Evolutionary conservation across 306 rosid species (phyloP), one percentile per base, ranked within the genome.

Genomic region (Trifolium repens): DNA sequence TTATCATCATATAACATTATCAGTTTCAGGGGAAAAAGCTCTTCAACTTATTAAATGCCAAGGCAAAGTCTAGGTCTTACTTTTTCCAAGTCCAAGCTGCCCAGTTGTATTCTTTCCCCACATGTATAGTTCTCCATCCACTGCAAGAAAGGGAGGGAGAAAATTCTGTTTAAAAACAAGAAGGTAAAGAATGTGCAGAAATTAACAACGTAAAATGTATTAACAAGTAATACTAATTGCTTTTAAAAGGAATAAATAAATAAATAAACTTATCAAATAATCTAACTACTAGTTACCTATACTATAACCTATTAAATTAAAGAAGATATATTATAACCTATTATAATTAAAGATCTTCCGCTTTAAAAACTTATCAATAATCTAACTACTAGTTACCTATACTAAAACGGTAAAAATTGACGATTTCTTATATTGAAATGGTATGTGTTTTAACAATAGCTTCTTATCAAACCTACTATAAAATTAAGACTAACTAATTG

Each of bases 31-130:
- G 8, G 9, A 3, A 30, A 61, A 49, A 60, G n/a, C 58, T 17
- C 22, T 79, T 46, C 43, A 73, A 35, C 39, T 40, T 54, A 72
- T 9, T 16, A 40, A 67, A 83, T 9, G 77, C 47, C 65, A 74
- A 77, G 35, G 46, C 79, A 65, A 49, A 61, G 62, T 75, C 75
- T n/a, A 70, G 79, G 76, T 60, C 81, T 82, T 87, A 94, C 98
- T 83, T 87, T 94, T 94, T 81, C 98, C 98, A 19, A 89, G 94
- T 70, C 98, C 98, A 78, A 94, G 96, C 84, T 91, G 98, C 75
- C 98, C 98, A 75, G 73, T 80, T 58, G 97, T 83, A 81, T 94
- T 94, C 81, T 81, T 86, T 65, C 97, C 98, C 98, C 96, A 94
- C 93, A 88, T 90, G 80, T 87, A 94, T 46, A 91, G 80, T 69